These are phyloP conservation scores for Limnanthes douglasii DNA, from an alignment of 345 rosid species.

Conservation along the genomic window DNA sequence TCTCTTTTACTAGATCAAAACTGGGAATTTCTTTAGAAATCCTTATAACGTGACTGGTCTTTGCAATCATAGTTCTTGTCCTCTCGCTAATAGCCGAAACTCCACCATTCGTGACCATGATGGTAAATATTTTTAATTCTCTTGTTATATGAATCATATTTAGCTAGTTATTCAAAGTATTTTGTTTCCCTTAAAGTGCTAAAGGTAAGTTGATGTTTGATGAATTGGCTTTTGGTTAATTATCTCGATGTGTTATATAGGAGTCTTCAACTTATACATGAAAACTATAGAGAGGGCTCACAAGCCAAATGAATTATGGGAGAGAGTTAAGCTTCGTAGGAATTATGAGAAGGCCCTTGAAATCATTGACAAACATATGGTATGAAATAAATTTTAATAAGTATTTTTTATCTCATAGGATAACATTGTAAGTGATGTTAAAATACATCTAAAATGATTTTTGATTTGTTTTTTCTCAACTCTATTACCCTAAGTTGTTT, in stretches of 20 bases:
- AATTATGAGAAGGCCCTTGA: conserved; percentile 93
- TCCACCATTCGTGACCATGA: conserved; percentile 91
- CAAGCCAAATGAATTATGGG: conserved; percentile 82
- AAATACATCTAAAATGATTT: not conserved
- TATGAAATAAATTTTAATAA: too few relatives aligned
- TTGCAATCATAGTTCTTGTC: conserved; percentile 94
- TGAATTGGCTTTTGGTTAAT: conserved; percentile 3
- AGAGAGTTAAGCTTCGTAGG: conserved; percentile 65
- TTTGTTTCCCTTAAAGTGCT: too few relatives aligned
- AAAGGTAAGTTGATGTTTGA: not conserved
- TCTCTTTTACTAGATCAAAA: conserved; percentile 49
- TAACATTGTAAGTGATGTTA: too few relatives aligned
- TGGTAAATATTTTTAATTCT: too few relatives aligned
- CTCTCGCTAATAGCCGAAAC: conserved; percentile 92
- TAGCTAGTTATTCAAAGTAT: too few relatives aligned
- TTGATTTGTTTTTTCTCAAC: conserved; percentile 22
- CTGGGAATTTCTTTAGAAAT: conserved; percentile 87
- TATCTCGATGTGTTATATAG: conserved; percentile 17
- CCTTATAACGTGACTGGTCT: conserved; percentile 87
- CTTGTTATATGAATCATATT: too few relatives aligned
- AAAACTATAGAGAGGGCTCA: conserved; percentile 97
- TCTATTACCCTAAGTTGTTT: conserved; percentile 86
- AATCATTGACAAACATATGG: conserved; percentile 82
- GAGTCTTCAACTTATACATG: conserved; percentile 86
- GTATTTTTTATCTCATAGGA: too few relatives aligned